Percentiles rank a stretch among this genome's conserved stretches.
phyloP scores from a whole-genome alignment of 192 early-diverging fungal species.

The Dissophora globulifera region DNA sequence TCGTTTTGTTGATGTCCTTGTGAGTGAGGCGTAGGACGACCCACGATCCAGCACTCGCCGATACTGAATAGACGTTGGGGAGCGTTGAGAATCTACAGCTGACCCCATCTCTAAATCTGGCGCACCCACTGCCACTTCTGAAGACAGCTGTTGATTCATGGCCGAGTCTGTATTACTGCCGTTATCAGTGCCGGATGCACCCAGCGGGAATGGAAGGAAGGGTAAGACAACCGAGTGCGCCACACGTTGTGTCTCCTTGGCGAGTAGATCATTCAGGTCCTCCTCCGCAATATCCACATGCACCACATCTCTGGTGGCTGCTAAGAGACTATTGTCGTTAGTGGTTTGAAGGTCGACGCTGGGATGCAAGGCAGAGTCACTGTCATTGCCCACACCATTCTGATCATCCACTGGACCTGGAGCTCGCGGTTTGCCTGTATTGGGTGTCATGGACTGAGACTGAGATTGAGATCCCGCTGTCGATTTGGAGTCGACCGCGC shows the following conservation, averaged over 20 bases:
- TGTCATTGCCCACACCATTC: no score
- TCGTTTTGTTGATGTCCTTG: conserved; percentile 13
- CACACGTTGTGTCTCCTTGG: conserved; percentile 38
- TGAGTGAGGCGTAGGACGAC: conserved; percentile 9
- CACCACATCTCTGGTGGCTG: not conserved
- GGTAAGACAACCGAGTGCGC: conserved; percentile 40
- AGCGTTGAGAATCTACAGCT: not conserved
- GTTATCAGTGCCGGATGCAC: not conserved
- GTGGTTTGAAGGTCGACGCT: not conserved
- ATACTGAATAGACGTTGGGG: not conserved
- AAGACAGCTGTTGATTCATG: not conserved
- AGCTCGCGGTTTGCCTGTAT: no score
- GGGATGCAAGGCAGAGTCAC: not conserved
- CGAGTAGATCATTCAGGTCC: conserved; percentile 17
- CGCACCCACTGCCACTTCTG: not conserved
- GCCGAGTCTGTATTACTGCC: not conserved
- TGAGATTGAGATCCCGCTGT: not conserved
- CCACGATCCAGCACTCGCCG: conserved; percentile 2
- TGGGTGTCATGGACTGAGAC: no score
- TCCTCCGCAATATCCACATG: conserved; percentile 31
- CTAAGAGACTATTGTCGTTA: not conserved
- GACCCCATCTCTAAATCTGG: not conserved
- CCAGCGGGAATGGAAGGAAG: conserved; percentile 34
- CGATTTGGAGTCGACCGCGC: not conserved
- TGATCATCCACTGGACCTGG: no score